Percentiles rank a stretch among this genome's conserved stretches.
phyloP scores from a whole-genome alignment of 352 stramenopile species.

The Elongisporangium prolatum region DNA sequence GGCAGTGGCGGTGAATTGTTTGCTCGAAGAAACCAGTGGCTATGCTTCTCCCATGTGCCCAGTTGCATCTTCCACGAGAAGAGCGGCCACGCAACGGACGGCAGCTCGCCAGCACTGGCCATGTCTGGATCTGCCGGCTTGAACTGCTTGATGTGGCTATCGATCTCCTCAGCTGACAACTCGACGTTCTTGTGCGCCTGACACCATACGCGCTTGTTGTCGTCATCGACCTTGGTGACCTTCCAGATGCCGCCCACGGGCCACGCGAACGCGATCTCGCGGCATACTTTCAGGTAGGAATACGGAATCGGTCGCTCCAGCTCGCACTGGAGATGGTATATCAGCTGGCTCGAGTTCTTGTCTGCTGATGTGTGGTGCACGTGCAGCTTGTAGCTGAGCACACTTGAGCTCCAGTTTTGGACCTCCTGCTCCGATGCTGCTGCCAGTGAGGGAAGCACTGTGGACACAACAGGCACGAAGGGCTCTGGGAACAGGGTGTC shows the following conservation, averaged over 20 bases:
- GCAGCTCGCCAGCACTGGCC: neutral
- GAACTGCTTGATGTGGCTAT: conserved; percentile 8
- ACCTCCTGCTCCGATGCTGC: conserved; percentile 3
- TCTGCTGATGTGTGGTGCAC: conserved; percentile 20
- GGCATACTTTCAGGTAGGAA: conserved; percentile 9
- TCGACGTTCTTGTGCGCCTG: conserved; percentile 23
- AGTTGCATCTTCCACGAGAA: conserved; percentile 34
- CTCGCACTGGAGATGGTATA: conserved; percentile 22
- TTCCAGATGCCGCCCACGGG: conserved; percentile 25
- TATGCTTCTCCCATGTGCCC: conserved; percentile 14
- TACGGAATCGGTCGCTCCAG: conserved; percentile 18
- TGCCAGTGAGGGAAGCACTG: too few relatives aligned
- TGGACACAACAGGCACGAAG: neutral
- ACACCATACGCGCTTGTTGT: conserved; percentile 14
- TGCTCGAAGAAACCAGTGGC: conserved; percentile 26
- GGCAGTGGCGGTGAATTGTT: neutral
- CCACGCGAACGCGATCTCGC: conserved; percentile 11
- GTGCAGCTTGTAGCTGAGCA: conserved; percentile 13
- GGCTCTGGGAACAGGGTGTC: neutral
- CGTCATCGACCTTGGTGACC: conserved; percentile 8
- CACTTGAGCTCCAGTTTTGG: conserved; percentile 22
- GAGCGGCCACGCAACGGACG: conserved; percentile 1
- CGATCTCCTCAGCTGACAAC: conserved; percentile 11
- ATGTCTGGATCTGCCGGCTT: neutral
- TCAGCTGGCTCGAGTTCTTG: conserved; percentile 15